Percentiles rank a stretch among this genome's conserved stretches.
phyloP scores from a whole-genome alignment of 1,139 yeast species.

The Diutina siamensis region DNA sequence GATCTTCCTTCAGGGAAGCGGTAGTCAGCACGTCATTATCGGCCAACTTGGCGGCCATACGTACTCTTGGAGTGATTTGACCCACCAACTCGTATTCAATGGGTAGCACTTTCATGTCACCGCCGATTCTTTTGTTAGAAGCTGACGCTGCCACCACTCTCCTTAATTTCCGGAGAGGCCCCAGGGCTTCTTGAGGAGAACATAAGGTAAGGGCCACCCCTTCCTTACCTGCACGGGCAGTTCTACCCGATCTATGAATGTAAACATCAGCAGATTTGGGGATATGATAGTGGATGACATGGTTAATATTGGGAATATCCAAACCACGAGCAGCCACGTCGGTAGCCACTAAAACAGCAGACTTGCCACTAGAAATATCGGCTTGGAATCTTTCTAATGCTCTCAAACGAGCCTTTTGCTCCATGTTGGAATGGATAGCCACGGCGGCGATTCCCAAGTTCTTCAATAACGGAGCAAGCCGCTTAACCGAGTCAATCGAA shows the following conservation, averaged over 20 bases:
- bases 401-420: constrained; percentile 84
- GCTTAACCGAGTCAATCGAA: constrained; percentile 85
- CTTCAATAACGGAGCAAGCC: constrained; percentile 65
- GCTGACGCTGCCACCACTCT: constrained; percentile 39
- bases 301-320: constrained; percentile 84
- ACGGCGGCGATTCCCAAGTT: constrained; percentile 63
- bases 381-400: constrained; percentile 60
- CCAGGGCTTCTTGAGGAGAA: constrained; percentile 88
- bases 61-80: constrained; percentile 60
- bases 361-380: constrained; percentile 18
- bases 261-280: constrained; percentile 94
- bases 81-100: constrained; percentile 63
- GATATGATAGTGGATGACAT: constrained; percentile 90
- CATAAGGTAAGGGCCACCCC: constrained; percentile 92
- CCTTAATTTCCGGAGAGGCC: constrained; percentile 71
- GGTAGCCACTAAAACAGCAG: constrained; percentile 78
- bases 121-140: constrained; percentile 17
- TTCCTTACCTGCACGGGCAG: constrained; percentile 89
- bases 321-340: constrained; percentile 99
- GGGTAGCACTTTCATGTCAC: constrained; percentile 63
- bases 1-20: constrained; percentile 56
- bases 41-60: constrained; percentile 61
- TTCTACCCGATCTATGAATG: constrained; percentile 94
- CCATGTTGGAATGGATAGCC: constrained; percentile 88
- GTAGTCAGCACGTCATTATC: constrained; percentile 53